Base-by-base conservation (phyloP, 345 rosid genomes). In the Mangifera indica region DNA sequence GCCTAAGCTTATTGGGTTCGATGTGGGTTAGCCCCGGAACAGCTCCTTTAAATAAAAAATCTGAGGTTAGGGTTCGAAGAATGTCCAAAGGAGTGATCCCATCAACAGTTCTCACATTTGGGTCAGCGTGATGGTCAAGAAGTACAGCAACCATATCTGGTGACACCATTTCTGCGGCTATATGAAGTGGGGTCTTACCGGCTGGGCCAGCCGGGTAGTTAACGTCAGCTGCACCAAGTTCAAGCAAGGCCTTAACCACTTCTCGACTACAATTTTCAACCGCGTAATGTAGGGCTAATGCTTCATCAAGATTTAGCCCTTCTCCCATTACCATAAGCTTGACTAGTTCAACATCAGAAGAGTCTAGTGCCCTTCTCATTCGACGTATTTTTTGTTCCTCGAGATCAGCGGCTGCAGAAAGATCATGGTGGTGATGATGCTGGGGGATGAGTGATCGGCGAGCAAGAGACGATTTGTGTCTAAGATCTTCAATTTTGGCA, bases 291-390 rank as follows among this genome's bases (percentile, higher is more conserved):
- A 93, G 76, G 25, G 99, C 99, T 74, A 96, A 74, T 40, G 98
- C 91, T 69, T 96, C 97, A 66, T 93, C 97, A 25, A 96, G 87
- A 80, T 93, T 96, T 2, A 96, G 89, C n/a, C 99, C 99, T 83
- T 96, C 99, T 11, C 98, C 98, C 99, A 96, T 96, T 29, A 96
- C 99, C 99, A 96, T 96, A 4, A 96, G 92, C 85, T 93, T 96
- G 49, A 96, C 97, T 0, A 96, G 83, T 69, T 96, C 98, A 4
- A 96, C 98, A 57, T 96, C 99, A 0, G 98, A 96, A 1, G 98
- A 91, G 76, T 96, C 99, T 11, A 96, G 79, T 5, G 99, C 99
- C 40, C 97, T 77, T 76, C 97, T 86, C 99, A 96, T 96, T 48
- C 97, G 80, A 21, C 96, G 81, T 32, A 96, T 93, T 75, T 96